These are phyloP conservation scores for Achaetomium macrosporum DNA, from an alignment of 2,329 filamentous ascomycete genomes.

Conservation along the genomic window DNA sequence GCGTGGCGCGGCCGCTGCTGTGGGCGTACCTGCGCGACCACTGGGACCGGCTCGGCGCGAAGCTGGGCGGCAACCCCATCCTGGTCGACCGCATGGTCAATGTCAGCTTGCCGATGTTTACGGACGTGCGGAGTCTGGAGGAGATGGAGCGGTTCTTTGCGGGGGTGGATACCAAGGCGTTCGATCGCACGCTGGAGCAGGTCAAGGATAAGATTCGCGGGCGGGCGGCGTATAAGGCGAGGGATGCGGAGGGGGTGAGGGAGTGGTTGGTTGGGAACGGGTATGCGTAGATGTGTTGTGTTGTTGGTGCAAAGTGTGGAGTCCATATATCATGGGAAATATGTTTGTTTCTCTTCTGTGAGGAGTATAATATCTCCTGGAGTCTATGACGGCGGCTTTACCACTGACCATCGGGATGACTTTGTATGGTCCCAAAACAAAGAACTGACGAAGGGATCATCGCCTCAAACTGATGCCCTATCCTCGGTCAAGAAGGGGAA, in stretches of 20 bases:
- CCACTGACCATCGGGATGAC: too few species aligned
- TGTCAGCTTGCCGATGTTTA: conserved; percentile 71
- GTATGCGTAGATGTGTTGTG: conserved; percentile 20
- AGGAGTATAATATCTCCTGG: too few species aligned
- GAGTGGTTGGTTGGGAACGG: conserved; percentile 61
- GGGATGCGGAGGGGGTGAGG: conserved; percentile 66
- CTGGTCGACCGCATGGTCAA: conserved; percentile 85
- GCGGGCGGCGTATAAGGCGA: conserved; percentile 72
- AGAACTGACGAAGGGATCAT: too few species aligned
- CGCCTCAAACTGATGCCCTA: too few species aligned
- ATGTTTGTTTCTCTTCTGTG: too few species aligned
- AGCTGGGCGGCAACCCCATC: conserved; percentile 72
- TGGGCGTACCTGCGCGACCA: conserved; percentile 84
- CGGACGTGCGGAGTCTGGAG: conserved; percentile 59
- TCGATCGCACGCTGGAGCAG: conserved; percentile 79
- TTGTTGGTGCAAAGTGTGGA: too few species aligned
- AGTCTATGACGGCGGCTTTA: too few species aligned
- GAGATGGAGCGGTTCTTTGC: conserved; percentile 84
- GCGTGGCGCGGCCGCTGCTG: conserved; percentile 63
- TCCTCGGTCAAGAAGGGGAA: too few species aligned
- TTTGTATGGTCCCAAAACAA: too few species aligned
- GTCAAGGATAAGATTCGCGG: conserved; percentile 81
- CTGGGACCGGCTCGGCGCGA: conserved; percentile 67
- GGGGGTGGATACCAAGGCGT: conserved; percentile 77
- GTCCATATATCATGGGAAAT: too few species aligned